These are phyloP conservation scores for Fonsecaea pugnacius DNA, from an alignment of 2,329 filamentous ascomycete genomes.

Conservation along the genomic window DNA sequence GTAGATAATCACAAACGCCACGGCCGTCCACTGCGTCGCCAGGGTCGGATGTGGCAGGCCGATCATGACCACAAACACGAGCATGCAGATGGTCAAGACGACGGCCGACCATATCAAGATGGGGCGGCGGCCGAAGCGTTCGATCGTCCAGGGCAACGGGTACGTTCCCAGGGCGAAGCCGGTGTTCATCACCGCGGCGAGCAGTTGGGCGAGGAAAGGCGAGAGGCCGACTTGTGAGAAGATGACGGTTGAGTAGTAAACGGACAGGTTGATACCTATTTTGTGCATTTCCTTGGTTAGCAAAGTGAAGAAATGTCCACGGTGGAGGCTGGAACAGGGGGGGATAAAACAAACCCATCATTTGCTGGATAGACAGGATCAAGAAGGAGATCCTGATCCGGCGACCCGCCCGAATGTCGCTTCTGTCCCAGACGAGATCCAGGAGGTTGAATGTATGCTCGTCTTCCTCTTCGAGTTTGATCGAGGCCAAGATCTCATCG, in stretches of 20 bases:
- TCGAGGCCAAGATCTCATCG: slow-evolving; percentile 38
- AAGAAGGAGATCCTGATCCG: slow-evolving; percentile 47
- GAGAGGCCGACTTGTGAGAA: slow-evolving; percentile 30
- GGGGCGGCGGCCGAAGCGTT: slow-evolving; percentile 25
- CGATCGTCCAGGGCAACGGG: slow-evolving; percentile 27
- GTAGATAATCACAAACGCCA: slow-evolving; percentile 25
- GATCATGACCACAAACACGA: slow-evolving; percentile 32
- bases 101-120: slow-evolving; percentile 31
- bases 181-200: slow-evolving; percentile 33
- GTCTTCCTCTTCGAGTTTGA: slow-evolving; percentile 32
- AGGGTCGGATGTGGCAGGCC: slow-evolving; percentile 29
- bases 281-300: not conserved
- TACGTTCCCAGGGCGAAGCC: slow-evolving; percentile 27
- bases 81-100: slow-evolving; percentile 23
- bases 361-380: slow-evolving; percentile 40
- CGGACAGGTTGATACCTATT: slow-evolving; percentile 40
- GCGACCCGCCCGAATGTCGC: slow-evolving; percentile 44
- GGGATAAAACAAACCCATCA: slow-evolving; percentile 34
- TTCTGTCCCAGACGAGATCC: slow-evolving; percentile 43
- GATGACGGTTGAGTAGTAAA: slow-evolving; percentile 34
- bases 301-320: not conserved
- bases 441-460: slow-evolving; percentile 39
- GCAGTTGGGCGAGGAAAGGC: slow-evolving; percentile 23
- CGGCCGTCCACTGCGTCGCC: slow-evolving; percentile 28
- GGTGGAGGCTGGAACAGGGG: not conserved